These are phyloP conservation scores for Mucor racemosus DNA, from an alignment of 371 early-diverging fungal genomes.

Conservation along the genomic window DNA sequence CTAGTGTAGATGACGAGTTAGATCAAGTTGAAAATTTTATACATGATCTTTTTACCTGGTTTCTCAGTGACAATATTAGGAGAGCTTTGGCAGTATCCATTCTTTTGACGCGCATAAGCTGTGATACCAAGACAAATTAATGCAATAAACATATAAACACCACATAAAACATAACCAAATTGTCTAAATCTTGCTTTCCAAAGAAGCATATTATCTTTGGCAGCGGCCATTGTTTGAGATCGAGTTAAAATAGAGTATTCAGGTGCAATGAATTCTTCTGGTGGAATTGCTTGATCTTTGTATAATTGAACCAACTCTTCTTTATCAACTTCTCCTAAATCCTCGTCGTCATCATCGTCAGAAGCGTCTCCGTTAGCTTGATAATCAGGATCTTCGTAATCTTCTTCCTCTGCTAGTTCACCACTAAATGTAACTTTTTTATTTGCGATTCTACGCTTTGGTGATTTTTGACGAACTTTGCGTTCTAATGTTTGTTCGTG, in stretches of 20 bases:
- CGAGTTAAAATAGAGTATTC: conserved; percentile 9
- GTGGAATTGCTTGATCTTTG: conserved; percentile 20
- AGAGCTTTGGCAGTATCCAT: conserved; percentile 22
- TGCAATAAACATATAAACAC: background rate
- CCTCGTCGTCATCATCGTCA: conserved; percentile 16
- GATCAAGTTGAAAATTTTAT: background rate
- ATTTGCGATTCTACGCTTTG: background rate
- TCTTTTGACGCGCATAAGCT: conserved; percentile 16
- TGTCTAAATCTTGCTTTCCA: conserved; percentile 15
- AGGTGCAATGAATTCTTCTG: conserved; percentile 5
- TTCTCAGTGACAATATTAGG: background rate
- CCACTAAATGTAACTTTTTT: background rate
- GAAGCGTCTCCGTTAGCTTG: conserved; percentile 16
- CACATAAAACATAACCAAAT: background rate
- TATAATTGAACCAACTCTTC: conserved; percentile 16
- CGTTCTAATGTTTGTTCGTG: background rate
- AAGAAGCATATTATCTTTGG: background rate
- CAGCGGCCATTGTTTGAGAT: conserved; percentile 6
- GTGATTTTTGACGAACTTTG: background rate
- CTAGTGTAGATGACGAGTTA: background rate
- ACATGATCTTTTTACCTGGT: background rate
- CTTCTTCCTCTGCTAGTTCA: conserved; percentile 1
- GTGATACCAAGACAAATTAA: conserved; percentile 9
- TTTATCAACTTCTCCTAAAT: conserved; percentile 12
- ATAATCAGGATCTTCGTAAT: conserved; percentile 10